phyloP scores from a whole-genome alignment of 2,329 filamentous ascomycete genomes.

The Nigrospora oryzae region DNA sequence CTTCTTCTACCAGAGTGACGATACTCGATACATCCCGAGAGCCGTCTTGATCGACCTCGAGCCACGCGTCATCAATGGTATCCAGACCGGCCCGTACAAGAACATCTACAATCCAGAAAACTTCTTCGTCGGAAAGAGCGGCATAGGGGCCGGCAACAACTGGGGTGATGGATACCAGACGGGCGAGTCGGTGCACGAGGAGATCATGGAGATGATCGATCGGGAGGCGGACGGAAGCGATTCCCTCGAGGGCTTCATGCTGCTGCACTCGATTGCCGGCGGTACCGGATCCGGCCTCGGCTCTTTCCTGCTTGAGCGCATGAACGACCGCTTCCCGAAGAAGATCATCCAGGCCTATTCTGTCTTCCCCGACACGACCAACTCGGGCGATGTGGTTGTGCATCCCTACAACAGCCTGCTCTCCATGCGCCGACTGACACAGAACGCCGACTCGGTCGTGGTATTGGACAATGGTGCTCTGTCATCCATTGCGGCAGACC shows the following conservation, averaged over 20 bases:
- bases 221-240: slow-evolving; percentile 97
- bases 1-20: slow-evolving; percentile 99
- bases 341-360: slow-evolving; percentile 99
- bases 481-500: slow-evolving; percentile 86
- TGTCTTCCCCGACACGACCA: slow-evolving; percentile 91
- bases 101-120: slow-evolving; percentile 99
- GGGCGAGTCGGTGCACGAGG: slow-evolving; percentile 85
- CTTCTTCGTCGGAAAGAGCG: slow-evolving; percentile 93
- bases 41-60: slow-evolving; percentile 94
- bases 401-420: slow-evolving; percentile 97
- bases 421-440: slow-evolving; percentile 80
- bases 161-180: slow-evolving; percentile 96
- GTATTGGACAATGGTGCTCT: slow-evolving; percentile 94
- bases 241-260: slow-evolving; percentile 97
- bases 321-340: slow-evolving; percentile 97
- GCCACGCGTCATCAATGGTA: slow-evolving; percentile 84
- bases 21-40: slow-evolving; percentile 94
- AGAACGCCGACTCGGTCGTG: slow-evolving; percentile 96
- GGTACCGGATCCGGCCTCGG: slow-evolving; percentile 95
- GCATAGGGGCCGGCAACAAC: slow-evolving; percentile 91
- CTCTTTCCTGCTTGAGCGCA: slow-evolving; percentile 85
- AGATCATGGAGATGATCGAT: slow-evolving; percentile 99
- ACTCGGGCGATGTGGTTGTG: slow-evolving; percentile 83
- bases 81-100: slow-evolving; percentile 88
- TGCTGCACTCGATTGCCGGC: slow-evolving; percentile 94